Evolutionary conservation across 805 yeast genomes (phyloP), one percentile per base, ranked within the genome.

Genomic region (Zygoascus bituminiphila): DNA sequence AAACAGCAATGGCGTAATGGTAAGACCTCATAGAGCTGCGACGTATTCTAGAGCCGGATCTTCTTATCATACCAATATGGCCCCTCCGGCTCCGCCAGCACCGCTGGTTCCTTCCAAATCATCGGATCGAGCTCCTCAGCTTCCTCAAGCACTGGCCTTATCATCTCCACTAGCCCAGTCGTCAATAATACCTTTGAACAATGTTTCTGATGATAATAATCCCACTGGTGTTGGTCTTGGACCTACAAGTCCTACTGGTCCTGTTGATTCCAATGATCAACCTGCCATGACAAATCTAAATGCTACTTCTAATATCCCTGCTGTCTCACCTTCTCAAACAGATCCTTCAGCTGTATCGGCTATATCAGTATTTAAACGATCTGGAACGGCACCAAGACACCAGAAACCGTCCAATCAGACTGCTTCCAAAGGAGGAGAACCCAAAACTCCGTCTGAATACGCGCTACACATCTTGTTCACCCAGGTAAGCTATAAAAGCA

Each of bases 391-490:
- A 29, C n/a, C 33, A 2, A 29, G 9, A 6, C 33, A 15, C n/a
- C 33, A 29, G n/a, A 29, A 29, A 15, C 33, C 9, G 33, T 15
- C 33, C 15, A 29, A 4, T 29, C 33, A 29, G 33, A 20, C 33
- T n/a, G 20, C 24, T n/a, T 9, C 21, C 12, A 44, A 42, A 47
- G 36, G 37, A 14, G 21, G 56, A 8, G 61, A 57, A 22, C 52
- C 57, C 5, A 59, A 59, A 43, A 58, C 60, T 8, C 59, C 61
- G 2, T 56, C 91, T 0, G 97, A 89, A 59, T 93, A 93, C 62
- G 93, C 98, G 0, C 70, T 94, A 47, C 97, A 94, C 64, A 88
- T 94, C 22, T 74, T 94, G 37, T 94, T 94, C 63, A 88, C 98
- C 2, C 95, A 91, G 59, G 66, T 62, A 49, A 23, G 62, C 42